Conservation (phyloP, 495 filamentous ascomycete genomes). For the Aspergillus homomorphus region DNA sequence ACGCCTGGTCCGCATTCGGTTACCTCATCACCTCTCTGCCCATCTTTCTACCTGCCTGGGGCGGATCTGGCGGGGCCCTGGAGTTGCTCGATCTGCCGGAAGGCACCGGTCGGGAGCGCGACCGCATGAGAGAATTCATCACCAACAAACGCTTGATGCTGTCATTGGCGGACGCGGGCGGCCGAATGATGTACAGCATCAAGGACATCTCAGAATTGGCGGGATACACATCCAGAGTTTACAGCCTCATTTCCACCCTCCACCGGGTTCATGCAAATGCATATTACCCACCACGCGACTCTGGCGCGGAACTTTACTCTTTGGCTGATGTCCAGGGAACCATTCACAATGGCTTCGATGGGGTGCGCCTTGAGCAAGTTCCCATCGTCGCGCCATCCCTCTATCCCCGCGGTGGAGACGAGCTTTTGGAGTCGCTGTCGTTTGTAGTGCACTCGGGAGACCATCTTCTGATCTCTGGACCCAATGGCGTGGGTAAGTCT, state of each 20-base stretch:
- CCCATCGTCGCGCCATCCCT: slow-evolving; percentile 85
- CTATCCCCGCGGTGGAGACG: slow-evolving; percentile 78
- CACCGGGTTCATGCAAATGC: slow-evolving; percentile 90
- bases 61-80: slow-evolving; percentile 68
- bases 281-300: slow-evolving; percentile 67
- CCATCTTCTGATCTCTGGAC: slow-evolving; percentile 89
- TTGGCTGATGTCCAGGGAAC: slow-evolving; percentile 89
- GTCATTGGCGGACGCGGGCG: slow-evolving; percentile 92
- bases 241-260: slow-evolving; percentile 88
- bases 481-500: slow-evolving; percentile 93
- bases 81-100: slow-evolving; percentile 53
- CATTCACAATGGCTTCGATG: slow-evolving; percentile 88
- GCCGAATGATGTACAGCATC: slow-evolving; percentile 98
- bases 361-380: slow-evolving; percentile 88
- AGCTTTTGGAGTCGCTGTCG: slow-evolving; percentile 82
- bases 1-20: slow-evolving; percentile 96
- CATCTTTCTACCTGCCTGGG: slow-evolving; percentile 93
- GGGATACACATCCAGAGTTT: slow-evolving; percentile 94
- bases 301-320: slow-evolving; percentile 76
- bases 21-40: slow-evolving; percentile 91
- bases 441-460: slow-evolving; percentile 86
- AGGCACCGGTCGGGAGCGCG: slow-evolving; percentile 61
- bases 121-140: slow-evolving; percentile 98
- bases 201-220: slow-evolving; percentile 95
- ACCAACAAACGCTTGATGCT: slow-evolving; percentile 99